Evolutionary conservation across 768 basidiomycete species (phyloP), one percentile per base, ranked within the genome.

Genomic region (Kwoniella europaea): DNA sequence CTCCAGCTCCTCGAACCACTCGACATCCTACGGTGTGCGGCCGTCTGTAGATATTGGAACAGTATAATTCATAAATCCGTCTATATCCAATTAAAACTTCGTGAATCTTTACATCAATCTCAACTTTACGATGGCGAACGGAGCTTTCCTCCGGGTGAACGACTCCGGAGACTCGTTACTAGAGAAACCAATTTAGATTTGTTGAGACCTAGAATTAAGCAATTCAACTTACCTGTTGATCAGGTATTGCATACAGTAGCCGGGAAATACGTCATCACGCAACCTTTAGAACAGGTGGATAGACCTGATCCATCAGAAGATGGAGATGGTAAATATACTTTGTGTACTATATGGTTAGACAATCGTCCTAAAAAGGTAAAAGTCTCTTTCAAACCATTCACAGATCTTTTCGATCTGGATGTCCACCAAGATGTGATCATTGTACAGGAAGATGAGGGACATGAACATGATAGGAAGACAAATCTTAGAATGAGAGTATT

Each of bases 371-470:
- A 57, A 29, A 55, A 42, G 43, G 65, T 65, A 5, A 65, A 35
- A 20, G 65, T 65, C 9, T 18, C 35, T 24, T 65, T 65, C 54
- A 57, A 44, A 41, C 65, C 65, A 20, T 65, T 56, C 15, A 56
- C 65, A 13, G 65, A 65, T 24, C 22, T 65, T 20, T 56, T 65
- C 43, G 65, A 65, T 24, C 41, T 65, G 13, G 65, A 65, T n/a
- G 24, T 65, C 10, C 65, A 65, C 41, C 65, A 65, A 15, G 65
- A 65, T 55, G 65, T 65, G 22, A 24, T 65, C 41, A 55, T 65
- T 0, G 55, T 65, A 16, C 65, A 65, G 35, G 65, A 56, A 1
- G 65, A 65, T 24, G 27, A 65, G 9, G 53, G 54, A 4, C 24
- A 27, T 2, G 18, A 24, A 13, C 3, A 7, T 5, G 3, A n/a